A percentile compares a stretch with the other conserved stretches of the same genome.
Conservation (phyloP, 305 asterid genomes). For the Solanum hybrid region DNA sequence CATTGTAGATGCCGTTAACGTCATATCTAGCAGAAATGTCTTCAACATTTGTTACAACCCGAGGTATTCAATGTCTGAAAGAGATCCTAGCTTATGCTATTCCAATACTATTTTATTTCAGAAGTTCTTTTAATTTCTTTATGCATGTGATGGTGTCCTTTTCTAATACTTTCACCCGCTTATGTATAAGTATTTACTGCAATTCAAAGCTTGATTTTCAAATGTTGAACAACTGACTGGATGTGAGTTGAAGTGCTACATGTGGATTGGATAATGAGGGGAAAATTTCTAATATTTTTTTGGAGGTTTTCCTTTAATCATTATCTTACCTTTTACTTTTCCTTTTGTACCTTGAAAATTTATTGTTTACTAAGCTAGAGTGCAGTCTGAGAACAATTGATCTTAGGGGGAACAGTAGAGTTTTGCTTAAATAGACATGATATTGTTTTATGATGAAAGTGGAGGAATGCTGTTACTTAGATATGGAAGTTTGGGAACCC, state of each 20-base stretch:
- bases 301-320: background rate
- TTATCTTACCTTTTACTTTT: background rate
- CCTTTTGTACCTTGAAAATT: background rate
- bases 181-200: background rate
- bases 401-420: background rate
- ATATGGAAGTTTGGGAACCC: background rate
- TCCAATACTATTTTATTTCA: background rate
- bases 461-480: background rate
- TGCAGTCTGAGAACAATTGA: background rate
- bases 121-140: background rate
- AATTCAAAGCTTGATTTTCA: background rate
- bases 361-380: background rate
- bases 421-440: background rate
- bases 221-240: background rate
- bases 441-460: background rate
- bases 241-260: background rate
- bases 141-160: background rate
- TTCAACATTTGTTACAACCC: constrained; percentile 84
- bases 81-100: background rate
- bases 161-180: background rate
- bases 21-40: constrained; percentile 41
- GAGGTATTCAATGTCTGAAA: constrained; percentile 39
- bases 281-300: background rate
- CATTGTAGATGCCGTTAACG: constrained; percentile 46
- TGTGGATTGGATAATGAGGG: background rate